Conservation (phyloP, 768 basidiomycete species). For the Mycena filopes region DNA sequence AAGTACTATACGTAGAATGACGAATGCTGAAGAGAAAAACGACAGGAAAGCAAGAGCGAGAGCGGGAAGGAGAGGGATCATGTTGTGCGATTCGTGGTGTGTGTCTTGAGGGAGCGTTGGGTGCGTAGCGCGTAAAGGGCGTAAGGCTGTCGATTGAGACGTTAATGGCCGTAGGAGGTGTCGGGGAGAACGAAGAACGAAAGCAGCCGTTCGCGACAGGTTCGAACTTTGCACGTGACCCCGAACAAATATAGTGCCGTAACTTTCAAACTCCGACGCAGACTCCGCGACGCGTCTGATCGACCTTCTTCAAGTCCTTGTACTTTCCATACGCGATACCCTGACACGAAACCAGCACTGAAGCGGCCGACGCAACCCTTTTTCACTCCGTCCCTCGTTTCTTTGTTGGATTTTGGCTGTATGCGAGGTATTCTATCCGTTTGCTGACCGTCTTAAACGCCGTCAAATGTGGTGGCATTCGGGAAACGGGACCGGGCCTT, state of each 20-base stretch:
- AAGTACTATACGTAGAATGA: slow-evolving; percentile 79
- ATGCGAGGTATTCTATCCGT: too few species aligned
- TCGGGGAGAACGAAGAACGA: slow-evolving; percentile 42
- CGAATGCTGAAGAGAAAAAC: slow-evolving; percentile 77
- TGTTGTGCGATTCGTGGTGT: slow-evolving; percentile 48
- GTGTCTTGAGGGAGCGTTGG: slow-evolving; percentile 57
- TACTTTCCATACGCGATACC: background rate
- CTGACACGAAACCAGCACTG: background rate
- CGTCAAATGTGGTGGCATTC: too few species aligned
- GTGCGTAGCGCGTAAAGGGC: slow-evolving; percentile 56
- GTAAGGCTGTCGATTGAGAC: slow-evolving; percentile 53
- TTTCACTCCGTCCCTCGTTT: too few species aligned
- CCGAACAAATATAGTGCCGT: too few species aligned
- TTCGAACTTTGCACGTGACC: slow-evolving; percentile 8
- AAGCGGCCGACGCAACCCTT: too few species aligned
- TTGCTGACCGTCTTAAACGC: too few species aligned
- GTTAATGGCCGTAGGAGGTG: slow-evolving; percentile 44
- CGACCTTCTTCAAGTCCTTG: too few species aligned
- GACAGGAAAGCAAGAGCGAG: slow-evolving; percentile 77
- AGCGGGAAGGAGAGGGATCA: slow-evolving; percentile 76
- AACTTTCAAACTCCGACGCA: too few species aligned
- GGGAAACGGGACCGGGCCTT: too few species aligned
- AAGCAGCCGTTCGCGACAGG: slow-evolving; percentile 24
- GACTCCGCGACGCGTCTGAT: background rate
- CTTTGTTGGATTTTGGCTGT: too few species aligned